Conservation (phyloP, 176 grass and related monocot species). For the Carex littledalei region DNA sequence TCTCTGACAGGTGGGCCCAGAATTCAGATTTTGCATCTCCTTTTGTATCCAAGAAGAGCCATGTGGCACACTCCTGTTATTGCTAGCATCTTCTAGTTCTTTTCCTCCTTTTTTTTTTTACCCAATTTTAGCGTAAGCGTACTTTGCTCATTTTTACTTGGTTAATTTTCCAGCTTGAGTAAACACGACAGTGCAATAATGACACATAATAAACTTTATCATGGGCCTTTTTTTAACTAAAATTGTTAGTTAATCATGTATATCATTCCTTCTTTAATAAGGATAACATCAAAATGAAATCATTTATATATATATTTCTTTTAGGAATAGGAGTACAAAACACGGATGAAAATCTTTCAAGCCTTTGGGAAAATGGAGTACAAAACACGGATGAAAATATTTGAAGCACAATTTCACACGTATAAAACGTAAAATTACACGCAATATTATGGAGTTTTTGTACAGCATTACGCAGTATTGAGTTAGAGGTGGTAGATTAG, state of each 20-base stretch:
- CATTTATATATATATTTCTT: background rate
- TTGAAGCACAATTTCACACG: background rate
- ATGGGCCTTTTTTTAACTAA: background rate
- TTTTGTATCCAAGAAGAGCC: constrained; percentile 36
- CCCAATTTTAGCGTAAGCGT: background rate
- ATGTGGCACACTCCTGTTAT: constrained; percentile 42
- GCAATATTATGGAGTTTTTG: background rate
- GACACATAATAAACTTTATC: too few species aligned
- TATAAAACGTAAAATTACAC: background rate
- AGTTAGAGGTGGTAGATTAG: background rate
- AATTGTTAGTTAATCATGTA: background rate
- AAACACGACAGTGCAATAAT: too few species aligned
- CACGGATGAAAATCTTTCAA: background rate
- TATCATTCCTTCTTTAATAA: background rate
- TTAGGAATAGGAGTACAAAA: background rate
- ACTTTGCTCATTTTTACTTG: background rate
- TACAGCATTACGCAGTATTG: background rate
- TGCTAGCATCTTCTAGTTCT: constrained; percentile 6
- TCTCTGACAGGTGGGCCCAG: background rate
- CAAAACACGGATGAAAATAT: background rate
- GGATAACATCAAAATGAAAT: background rate
- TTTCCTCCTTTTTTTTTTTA: background rate
- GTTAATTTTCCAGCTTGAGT: too few species aligned
- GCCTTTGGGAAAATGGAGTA: background rate
- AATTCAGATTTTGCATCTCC: constrained; percentile 28